Base-by-base conservation (phyloP, 1,139 yeast genomes). In the Geotrichum aggregatum region DNA sequence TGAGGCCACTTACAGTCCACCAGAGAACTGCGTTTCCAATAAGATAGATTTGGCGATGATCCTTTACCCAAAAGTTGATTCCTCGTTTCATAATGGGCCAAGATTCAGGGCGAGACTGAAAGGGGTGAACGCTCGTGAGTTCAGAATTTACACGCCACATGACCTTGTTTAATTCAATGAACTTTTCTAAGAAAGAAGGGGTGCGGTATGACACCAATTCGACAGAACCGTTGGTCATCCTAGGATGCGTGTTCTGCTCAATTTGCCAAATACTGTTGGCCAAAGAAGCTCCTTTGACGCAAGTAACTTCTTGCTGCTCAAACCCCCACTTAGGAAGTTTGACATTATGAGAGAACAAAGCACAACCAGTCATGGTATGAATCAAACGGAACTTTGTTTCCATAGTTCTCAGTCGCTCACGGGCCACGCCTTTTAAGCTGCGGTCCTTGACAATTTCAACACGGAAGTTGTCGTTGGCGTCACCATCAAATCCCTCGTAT, bases 301-400 rank as follows among this genome's bases (percentile, higher is more conserved):
- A 81, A 11, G 96, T 83, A 47, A 94, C 98, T 73, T 92, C 99
- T 70, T 88, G 97, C 73, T 94, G 98, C 61, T 85, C 94, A 65
- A 85, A 89, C 1, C 92, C 98, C 97, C 98, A 92, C 54, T 83
- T 84, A 54, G 98, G 98, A 61, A 92, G 79, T 70, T 87, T 87
- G 49, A 81, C 84, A 58, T 80, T 82, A 66, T 87, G 89, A 26
- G 98, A 87, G 71, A 91, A 92, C 64, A 94, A 75, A 65, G 84
- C 84, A 71, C 95, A 82, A 50, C 96, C 96, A 35, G 92, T 78
- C 83, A 86, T 80, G 47, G 94, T 91, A 67, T 94, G 98, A 68
- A 81, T 82, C 60, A 94, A 78, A 71, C 94, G 79, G 76, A 94
- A 87, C 55, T 87, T 77, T 43, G 98, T 84, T 52, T 87, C 83